Conservation (phyloP, 139 green algal genomes). For the Picochlorum sp. region DNA sequence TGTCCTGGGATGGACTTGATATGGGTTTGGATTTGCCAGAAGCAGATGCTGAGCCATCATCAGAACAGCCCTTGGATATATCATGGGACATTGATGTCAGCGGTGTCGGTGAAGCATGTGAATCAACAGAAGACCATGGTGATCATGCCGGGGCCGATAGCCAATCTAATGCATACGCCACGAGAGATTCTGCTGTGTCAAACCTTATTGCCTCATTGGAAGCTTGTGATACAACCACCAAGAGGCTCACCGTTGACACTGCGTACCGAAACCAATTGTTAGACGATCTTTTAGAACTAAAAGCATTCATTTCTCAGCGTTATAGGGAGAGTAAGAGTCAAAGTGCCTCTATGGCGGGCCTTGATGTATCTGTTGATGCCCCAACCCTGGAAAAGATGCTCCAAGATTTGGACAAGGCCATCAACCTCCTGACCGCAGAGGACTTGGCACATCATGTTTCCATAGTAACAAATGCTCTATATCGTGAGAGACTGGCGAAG, state of each 20-base stretch:
- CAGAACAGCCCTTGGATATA: constrained; percentile 10
- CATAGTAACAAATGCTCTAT: not conserved
- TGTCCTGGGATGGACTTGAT: not conserved
- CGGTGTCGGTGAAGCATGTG: constrained; percentile 18
- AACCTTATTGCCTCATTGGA: not conserved
- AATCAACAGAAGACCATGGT: not conserved
- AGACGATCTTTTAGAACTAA: constrained; percentile 27
- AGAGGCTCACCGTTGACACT: constrained; percentile 15
- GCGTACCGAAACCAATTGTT: constrained; percentile 18
- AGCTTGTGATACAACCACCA: constrained; percentile 1
- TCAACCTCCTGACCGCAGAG: constrained; percentile 4
- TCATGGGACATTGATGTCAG: constrained; percentile 58
- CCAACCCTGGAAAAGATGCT: not conserved
- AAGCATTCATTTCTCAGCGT: constrained; percentile 22
- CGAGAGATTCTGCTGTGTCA: not conserved
- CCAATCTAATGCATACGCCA: not conserved
- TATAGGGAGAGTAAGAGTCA: constrained; percentile 2
- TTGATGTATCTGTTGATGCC: not conserved
- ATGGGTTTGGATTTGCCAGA: not conserved
- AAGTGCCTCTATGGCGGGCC: constrained; percentile 5
- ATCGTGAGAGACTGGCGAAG: constrained; percentile 14
- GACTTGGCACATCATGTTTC: not conserved
- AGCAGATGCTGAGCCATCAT: not conserved
- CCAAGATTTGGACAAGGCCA: constrained; percentile 8
- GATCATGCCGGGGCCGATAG: not conserved